phyloP scores from a whole-genome alignment of 495 filamentous ascomycete species.

The Tuber borchii region DNA sequence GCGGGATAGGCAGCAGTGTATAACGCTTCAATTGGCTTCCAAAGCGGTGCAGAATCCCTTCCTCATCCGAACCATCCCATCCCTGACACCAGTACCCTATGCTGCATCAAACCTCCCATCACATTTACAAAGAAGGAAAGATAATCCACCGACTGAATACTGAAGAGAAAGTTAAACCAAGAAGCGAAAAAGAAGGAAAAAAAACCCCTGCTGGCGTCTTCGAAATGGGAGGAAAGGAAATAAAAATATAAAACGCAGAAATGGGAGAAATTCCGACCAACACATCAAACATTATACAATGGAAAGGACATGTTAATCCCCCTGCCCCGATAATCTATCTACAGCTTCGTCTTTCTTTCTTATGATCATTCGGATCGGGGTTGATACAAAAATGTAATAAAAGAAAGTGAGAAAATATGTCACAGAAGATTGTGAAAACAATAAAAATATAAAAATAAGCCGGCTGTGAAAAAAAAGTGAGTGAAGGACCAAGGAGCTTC shows the following conservation, averaged over 20 bases:
- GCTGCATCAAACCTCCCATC: neutral
- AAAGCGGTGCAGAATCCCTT: neutral
- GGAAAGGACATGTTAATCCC: slow-evolving; percentile 18
- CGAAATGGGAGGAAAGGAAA: neutral
- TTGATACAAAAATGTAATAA: neutral
- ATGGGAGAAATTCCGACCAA: slow-evolving; percentile 22
- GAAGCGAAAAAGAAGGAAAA: neutral
- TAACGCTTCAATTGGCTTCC: neutral
- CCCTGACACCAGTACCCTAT: slow-evolving; percentile 1
- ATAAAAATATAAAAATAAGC: slow-evolving; percentile 13
- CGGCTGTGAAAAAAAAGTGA: slow-evolving; percentile 1
- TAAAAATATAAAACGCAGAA: slow-evolving; percentile 17
- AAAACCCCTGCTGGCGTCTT: neutral
- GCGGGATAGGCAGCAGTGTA: neutral
- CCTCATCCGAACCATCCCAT: neutral
- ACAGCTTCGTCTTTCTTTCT: neutral
- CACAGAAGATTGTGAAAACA: slow-evolving; percentile 6
- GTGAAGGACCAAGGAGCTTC: neutral
- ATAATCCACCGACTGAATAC: neutral
- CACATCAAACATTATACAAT: slow-evolving; percentile 28
- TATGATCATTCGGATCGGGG: neutral
- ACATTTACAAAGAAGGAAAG: neutral
- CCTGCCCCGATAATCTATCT: neutral
- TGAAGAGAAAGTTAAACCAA: slow-evolving; percentile 6
- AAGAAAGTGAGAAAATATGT: neutral